Base-by-base conservation (phyloP, 2,329 filamentous ascomycete genomes). In the Paraphoma sp. region DNA sequence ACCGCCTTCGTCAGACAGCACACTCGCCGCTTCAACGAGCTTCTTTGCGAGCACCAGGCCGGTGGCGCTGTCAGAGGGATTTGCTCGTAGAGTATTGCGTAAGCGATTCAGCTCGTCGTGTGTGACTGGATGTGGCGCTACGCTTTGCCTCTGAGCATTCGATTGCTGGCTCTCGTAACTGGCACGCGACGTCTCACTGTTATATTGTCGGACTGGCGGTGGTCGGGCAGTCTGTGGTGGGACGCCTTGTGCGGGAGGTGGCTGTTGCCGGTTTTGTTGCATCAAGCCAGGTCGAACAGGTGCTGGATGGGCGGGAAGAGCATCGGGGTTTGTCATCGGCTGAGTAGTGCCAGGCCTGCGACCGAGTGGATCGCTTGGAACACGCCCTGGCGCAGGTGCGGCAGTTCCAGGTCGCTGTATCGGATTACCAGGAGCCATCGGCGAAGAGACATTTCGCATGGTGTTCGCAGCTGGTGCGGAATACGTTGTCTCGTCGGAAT, bases 21-120 rank as follows among this genome's bases (percentile, higher is more conserved):
- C 86, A 11, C 88, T 87, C 0, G 92, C 87, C 1, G 94, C 95
- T 78, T 97, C 93, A 1, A 96, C 87, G 5, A 97, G 81, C 67
- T 90, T 92, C 78, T 93, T 94, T 0, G 91, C 93, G 16, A 97
- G 82, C 9, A 82, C 80, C 53, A 99, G 81, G 12, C 91, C 89
- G 2, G 87, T 84, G 45, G 84, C 85, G 59, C 90, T 86, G 64
- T 97, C 92, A 30, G 83, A 83, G 0, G 93, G 87, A 58, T 93
- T 90, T 28, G 81, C 82, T 72, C 90, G 91, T 61, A 90, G 88
- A 6, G 82, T 79, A 67, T 86, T 85, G 31, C 91, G 88, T 8
- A 98, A 79, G 18, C 84, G 83, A 64, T 96, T 90, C 7, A 99
- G 81, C 72, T 96, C 91, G 43, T 90, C 86, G 2, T 85, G 80